Evolutionary conservation across 805 yeast genomes (phyloP).

Genomic region (Yarrowia sp.): DNA sequence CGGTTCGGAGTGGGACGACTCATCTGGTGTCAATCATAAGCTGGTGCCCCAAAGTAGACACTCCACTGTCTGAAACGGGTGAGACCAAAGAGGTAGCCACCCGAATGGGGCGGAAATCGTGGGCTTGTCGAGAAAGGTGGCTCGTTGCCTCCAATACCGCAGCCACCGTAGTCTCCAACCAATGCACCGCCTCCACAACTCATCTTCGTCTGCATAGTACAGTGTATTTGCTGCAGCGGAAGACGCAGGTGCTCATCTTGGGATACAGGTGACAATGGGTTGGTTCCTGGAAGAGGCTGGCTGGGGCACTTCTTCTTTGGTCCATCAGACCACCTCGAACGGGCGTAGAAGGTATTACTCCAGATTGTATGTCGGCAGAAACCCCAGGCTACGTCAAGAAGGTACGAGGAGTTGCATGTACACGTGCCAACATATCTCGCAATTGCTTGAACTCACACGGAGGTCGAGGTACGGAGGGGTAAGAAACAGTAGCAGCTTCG

Average conservation of each 20-base stretch:
- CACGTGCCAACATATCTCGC: neutral
- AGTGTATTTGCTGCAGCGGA: slow-evolving; percentile 1
- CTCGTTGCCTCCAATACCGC: slow-evolving; percentile 1
- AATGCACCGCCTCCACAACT: slow-evolving; percentile 1
- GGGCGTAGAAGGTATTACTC: neutral
- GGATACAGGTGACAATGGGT: neutral
- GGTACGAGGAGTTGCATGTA: slow-evolving; percentile 4
- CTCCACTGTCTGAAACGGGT: neutral
- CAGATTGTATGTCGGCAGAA: neutral
- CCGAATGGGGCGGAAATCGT: too few relatives aligned
- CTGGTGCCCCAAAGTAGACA: neutral
- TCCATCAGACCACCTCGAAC: slow-evolving; percentile 1
- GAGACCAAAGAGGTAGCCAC: neutral
- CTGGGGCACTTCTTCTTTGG: neutral
- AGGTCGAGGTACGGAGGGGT: too few relatives aligned
- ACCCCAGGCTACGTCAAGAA: neutral
- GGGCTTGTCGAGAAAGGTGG: neutral
- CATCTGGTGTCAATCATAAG: neutral
- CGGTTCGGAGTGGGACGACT: slow-evolving; percentile 1
- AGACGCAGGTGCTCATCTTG: slow-evolving; percentile 26
- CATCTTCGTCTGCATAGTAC: neutral
- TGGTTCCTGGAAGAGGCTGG: neutral
- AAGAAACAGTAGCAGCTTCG: too few relatives aligned
- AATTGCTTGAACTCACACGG: too few relatives aligned
- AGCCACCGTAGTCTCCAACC: neutral